A percentile compares a stretch with the other conserved stretches of the same genome.
phyloP scores from a whole-genome alignment of 306 rosid genomes.

The Coriaria nepalensis region DNA sequence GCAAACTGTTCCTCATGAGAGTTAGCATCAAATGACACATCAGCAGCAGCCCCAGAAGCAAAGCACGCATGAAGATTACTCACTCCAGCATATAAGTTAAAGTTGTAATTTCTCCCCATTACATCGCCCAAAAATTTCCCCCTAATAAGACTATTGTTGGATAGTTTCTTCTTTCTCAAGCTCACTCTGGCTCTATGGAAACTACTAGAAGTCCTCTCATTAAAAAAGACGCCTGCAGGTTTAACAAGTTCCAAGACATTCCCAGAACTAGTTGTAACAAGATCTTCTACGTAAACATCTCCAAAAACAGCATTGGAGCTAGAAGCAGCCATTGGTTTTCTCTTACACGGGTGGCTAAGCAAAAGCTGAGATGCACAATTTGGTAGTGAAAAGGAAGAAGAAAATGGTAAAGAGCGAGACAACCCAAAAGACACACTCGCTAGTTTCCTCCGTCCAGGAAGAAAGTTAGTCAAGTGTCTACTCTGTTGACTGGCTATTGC shows the following conservation, averaged over 20 bases:
- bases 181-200: conserved; percentile 34
- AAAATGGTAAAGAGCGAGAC: conserved; percentile 24
- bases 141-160: conserved; percentile 20
- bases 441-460: conserved; percentile 21
- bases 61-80: conserved; percentile 29
- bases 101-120: conserved; percentile 20
- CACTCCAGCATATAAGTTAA: conserved; percentile 21
- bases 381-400: conserved; percentile 14
- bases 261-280: conserved; percentile 25
- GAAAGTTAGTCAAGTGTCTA: conserved; percentile 15
- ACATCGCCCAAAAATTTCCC: conserved; percentile 17
- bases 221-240: conserved; percentile 38
- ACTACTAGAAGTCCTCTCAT: conserved; percentile 23
- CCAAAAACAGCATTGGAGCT: conserved; percentile 54
- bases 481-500: conserved; percentile 22
- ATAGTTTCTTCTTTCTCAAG: conserved; percentile 32
- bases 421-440: conserved; percentile 20
- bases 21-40: conserved; percentile 43
- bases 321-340: conserved; percentile 54
- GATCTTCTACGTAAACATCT: conserved; percentile 47
- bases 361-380: conserved; percentile 6
- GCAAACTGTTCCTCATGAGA: conserved; percentile 34
- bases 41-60: conserved; percentile 45
- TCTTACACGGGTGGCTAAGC: conserved; percentile 10
- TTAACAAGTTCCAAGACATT: conserved; percentile 31